Evolutionary conservation across 306 rosid species (phyloP), one percentile per base, ranked within the genome.

Genomic region (Dryas octopetala): DNA sequence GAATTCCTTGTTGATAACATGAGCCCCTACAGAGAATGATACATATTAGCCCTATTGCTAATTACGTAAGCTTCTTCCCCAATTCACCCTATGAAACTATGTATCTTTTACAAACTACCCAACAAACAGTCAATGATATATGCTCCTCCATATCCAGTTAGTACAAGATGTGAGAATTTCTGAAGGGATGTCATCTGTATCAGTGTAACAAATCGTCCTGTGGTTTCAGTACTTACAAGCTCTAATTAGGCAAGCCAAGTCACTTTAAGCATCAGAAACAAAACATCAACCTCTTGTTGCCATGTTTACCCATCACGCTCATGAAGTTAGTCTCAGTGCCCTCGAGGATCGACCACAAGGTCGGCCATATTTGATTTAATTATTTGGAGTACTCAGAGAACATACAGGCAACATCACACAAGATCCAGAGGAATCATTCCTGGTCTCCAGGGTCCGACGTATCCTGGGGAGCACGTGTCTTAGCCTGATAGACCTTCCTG

Each of bases 401-500:
- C 49, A 32, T 32, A 32, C 9, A 38, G 68, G 68, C 72, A 76
- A 64, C 68, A 71, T 68, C 32, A 63, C 41, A 78, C 78, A 61
- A 19, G 71, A 80, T 68, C 80, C 78, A 68, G 66, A 59, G 46
- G 75, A 76, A 66, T 80, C 81, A 79, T 70, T 73, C 74, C 53
- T 70, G 88, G 79, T 79, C 80, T 70, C 88, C 80, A 52, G 70
- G 74, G 60, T 85, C 82, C n/a, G 84, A 69, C 59, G 68, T 73
- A 65, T 85, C 93, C 81, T 77, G 92, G 57, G 83, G 72, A 70
- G 60, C 82, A 7, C 78, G 87, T 15, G 88, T 71, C 84, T 85
- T 90, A 68, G 78, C 87, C 80, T 79, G 97, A 86, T 95, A 90
- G 54, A 84, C 83, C 82, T 73, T 85, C 89, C 87, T 92, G 79